Evolutionary conservation across 2,329 filamentous ascomycete species (phyloP).

Genomic region (Aspergillus unguis): DNA sequence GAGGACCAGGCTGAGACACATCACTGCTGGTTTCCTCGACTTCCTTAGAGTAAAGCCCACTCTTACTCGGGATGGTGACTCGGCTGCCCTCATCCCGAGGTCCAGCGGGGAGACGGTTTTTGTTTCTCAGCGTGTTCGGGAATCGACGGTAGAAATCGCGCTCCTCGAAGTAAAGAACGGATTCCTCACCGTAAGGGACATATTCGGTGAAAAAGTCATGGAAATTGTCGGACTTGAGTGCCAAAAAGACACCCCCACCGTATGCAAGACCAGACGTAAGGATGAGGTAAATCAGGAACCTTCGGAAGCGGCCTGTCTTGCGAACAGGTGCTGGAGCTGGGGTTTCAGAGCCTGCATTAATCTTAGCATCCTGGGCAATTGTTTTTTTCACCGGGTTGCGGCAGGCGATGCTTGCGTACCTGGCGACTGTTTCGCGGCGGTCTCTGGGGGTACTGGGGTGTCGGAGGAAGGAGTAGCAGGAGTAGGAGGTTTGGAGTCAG

Average conservation of each 20-base stretch:
- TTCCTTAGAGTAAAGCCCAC: constrained; percentile 77
- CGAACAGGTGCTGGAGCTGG: constrained; percentile 51
- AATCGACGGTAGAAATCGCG: constrained; percentile 88
- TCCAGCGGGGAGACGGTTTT: constrained; percentile 37
- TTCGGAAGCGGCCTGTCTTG: constrained; percentile 70
- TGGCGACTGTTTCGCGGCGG: constrained; percentile 46
- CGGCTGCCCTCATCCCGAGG: constrained; percentile 59
- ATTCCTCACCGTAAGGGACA: constrained; percentile 88
- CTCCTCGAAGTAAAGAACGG: constrained; percentile 93
- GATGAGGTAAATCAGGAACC: constrained; percentile 72
- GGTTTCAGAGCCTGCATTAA: constrained; percentile 36
- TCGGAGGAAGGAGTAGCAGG: constrained; percentile 45
- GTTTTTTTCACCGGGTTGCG: constrained; percentile 10
- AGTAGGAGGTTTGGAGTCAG: constrained; percentile 47
- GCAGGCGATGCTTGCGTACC: constrained; percentile 27
- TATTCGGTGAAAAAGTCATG: constrained; percentile 99
- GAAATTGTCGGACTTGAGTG: constrained; percentile 92
- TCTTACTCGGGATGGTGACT: constrained; percentile 79
- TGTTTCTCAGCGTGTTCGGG: constrained; percentile 52
- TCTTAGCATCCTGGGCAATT: constrained; percentile 28
- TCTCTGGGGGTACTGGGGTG: constrained; percentile 49
- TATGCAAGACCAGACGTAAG: constrained; percentile 76
- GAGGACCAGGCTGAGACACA: constrained; percentile 48
- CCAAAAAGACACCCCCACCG: constrained; percentile 85
- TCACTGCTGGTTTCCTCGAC: constrained; percentile 64